These are phyloP conservation scores for Xerocomus brunneocitrinus DNA, from an alignment of 768 basidiomycete genomes.

Conservation along the genomic window DNA sequence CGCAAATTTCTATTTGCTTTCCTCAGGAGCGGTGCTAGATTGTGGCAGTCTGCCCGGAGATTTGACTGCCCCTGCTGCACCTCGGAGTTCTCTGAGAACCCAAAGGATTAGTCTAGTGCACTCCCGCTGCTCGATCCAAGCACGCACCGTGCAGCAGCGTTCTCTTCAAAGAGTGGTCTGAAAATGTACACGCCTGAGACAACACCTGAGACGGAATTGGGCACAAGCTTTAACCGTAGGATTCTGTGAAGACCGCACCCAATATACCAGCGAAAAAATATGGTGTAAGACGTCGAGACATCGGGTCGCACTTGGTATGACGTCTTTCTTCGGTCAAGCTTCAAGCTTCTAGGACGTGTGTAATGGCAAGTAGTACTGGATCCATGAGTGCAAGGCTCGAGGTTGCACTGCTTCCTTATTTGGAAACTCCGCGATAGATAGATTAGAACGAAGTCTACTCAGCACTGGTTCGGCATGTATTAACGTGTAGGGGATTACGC, in stretches of 20 bases:
- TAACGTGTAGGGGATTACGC: slow-evolving; percentile 1
- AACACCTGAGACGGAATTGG: slow-evolving; percentile 39
- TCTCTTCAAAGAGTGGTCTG: slow-evolving; percentile 40
- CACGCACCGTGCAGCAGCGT: slow-evolving; percentile 12
- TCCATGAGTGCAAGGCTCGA: too few relatives aligned
- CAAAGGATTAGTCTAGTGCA: background rate
- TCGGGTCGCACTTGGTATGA: background rate
- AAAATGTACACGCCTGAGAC: slow-evolving; percentile 66
- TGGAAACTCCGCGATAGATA: slow-evolving; percentile 26
- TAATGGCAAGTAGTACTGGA: background rate
- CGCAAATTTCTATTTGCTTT: slow-evolving; percentile 9
- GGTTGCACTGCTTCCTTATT: slow-evolving; percentile 9
- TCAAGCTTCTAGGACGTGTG: background rate
- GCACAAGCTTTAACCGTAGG: slow-evolving; percentile 1
- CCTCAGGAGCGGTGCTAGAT: background rate
- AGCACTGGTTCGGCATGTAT: slow-evolving; percentile 1
- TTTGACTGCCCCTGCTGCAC: background rate
- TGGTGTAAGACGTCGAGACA: slow-evolving; percentile 43
- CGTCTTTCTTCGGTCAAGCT: background rate
- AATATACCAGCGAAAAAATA: slow-evolving; percentile 52
- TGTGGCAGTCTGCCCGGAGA: slow-evolving; percentile 1
- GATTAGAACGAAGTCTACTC: background rate
- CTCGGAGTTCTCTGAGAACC: slow-evolving; percentile 11
- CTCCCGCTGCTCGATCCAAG: background rate
- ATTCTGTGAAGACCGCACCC: slow-evolving; percentile 35